Base-by-base conservation (phyloP, 75 land plant genomes). In the Cunninghamia lanceolata region DNA sequence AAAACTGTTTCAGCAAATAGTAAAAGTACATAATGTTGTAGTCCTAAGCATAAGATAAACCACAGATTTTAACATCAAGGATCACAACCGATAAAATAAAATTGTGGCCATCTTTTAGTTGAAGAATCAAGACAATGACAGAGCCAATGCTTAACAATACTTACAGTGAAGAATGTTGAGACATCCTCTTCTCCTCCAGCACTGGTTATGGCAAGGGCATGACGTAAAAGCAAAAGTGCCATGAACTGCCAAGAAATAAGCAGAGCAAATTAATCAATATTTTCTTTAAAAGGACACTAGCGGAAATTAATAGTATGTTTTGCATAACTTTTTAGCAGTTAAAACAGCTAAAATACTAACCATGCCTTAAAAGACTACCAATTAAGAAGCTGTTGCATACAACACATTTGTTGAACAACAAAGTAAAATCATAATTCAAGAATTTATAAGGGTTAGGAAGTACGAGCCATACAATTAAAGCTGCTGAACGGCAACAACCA, bases 401-500 rank as follows among this genome's bases (percentile, higher is more conserved):
- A 38, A 17, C 28, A 77, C 45, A 75, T 6, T 39, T 77, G 80
- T 77, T 40, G 46, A 10, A 28, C 82, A 8, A 79, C 38, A 45
- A 43, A 28, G 14, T 15, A 43, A 28, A 45, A 45, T 10, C 28
- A n/a, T n/a, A 19, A 3, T 80, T 40, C 82, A 40, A 80, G 34
- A 9, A 10, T n/a, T 45, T n/a, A 25, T 10, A 45, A 45, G 14
- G 30, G 47, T 8, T 28, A 10, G 16, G 47, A 54, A 38, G 11
- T 3, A 59, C 10, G 19, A 32, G 43, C 13, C 95, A 88, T 92
- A 96, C 98, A 85, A 96, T 95, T 17, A 96, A 89, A 85, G 92
- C 95, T 70, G 92, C 96, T 34, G 95, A 96, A 9, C 98, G 96
- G 88, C 91, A 93, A 88, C 96, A 96, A 7, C 96, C 94, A 84